A percentile compares a stretch with the other conserved stretches of the same genome.
phyloP scores from a whole-genome alignment of 805 yeast genomes.

The Myxozyma kluyveri region DNA sequence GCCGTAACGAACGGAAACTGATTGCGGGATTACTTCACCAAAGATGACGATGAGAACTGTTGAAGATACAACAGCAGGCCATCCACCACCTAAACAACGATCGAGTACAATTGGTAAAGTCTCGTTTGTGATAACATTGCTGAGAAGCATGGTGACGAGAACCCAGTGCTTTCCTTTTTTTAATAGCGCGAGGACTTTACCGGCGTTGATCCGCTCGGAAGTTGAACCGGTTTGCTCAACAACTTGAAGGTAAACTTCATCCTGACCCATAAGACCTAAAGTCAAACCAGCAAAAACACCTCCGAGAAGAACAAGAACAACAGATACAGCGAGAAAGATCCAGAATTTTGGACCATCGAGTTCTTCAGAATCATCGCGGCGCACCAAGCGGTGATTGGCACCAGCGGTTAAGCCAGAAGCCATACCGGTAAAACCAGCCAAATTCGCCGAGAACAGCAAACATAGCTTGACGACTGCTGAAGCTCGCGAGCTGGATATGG shows the following conservation, averaged over 20 bases:
- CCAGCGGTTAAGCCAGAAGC: neutral
- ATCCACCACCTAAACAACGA: conserved; percentile 91
- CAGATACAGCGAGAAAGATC: conserved; percentile 46
- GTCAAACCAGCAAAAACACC: conserved; percentile 94
- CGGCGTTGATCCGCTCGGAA: conserved; percentile 65
- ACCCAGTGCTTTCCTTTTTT: conserved; percentile 94
- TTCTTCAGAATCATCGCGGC: conserved; percentile 29
- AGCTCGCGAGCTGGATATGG: conserved; percentile 14
- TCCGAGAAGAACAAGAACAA: conserved; percentile 65
- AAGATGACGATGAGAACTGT: conserved; percentile 89
- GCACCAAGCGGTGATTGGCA: conserved; percentile 7
- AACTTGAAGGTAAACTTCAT: conserved; percentile 89
- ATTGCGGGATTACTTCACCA: conserved; percentile 96
- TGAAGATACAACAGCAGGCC: conserved; percentile 94
- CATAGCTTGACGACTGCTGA: conserved; percentile 21
- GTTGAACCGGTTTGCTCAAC: conserved; percentile 75
- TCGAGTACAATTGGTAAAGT: conserved; percentile 92
- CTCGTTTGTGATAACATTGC: conserved; percentile 32
- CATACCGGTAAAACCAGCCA: conserved; percentile 1
- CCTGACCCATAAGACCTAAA: conserved; percentile 97
- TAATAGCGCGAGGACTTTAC: conserved; percentile 66
- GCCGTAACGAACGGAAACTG: conserved; percentile 89
- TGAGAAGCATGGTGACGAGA: conserved; percentile 69
- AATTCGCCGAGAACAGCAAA: conserved; percentile 20
- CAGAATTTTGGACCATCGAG: conserved; percentile 32